phyloP scores from a whole-genome alignment of 139 green algal genomes.

The Micractinium sp. region DNA sequence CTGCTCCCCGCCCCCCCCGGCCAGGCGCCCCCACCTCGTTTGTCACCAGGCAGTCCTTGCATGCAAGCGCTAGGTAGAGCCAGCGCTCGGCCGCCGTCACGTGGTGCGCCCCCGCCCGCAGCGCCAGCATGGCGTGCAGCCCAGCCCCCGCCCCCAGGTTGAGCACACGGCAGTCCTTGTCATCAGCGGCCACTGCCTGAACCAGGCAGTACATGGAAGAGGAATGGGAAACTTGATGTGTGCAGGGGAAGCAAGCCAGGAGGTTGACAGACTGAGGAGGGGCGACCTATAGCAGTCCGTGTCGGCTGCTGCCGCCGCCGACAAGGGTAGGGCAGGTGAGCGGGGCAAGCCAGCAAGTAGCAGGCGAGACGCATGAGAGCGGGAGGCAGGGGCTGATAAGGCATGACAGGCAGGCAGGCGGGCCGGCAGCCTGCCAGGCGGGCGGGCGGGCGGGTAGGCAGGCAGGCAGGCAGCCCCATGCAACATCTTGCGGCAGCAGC shows the following conservation, averaged over 20 bases:
- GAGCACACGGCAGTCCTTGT: slow-evolving; percentile 72
- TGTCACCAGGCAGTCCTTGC: slow-evolving; percentile 66
- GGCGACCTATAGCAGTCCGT: too few species aligned
- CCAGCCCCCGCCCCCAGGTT: slow-evolving; percentile 68
- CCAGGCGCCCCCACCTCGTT: slow-evolving; percentile 39
- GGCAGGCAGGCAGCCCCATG: background rate
- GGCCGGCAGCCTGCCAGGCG: too few species aligned
- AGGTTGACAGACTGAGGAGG: too few species aligned
- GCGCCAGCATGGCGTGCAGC: slow-evolving; percentile 66
- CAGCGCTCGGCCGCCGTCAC: slow-evolving; percentile 81
- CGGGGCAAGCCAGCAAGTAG: background rate
- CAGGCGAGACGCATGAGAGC: background rate
- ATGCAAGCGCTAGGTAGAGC: slow-evolving; percentile 77
- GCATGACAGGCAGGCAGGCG: background rate
- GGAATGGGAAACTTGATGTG: too few species aligned
- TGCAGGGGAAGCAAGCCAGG: too few species aligned
- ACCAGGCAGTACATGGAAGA: too few species aligned
- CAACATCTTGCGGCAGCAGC: background rate
- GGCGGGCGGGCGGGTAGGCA: too few species aligned
- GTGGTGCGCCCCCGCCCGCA: slow-evolving; percentile 76
- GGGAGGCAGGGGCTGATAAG: too few species aligned
- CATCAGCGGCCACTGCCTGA: slow-evolving; percentile 45
- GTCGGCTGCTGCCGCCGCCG: too few species aligned
- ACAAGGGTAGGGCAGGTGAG: too few species aligned
- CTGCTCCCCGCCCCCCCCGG: too few species aligned